These are phyloP conservation scores for Geranium incanum DNA, from an alignment of 441 rosid species.

Conservation along the genomic window DNA sequence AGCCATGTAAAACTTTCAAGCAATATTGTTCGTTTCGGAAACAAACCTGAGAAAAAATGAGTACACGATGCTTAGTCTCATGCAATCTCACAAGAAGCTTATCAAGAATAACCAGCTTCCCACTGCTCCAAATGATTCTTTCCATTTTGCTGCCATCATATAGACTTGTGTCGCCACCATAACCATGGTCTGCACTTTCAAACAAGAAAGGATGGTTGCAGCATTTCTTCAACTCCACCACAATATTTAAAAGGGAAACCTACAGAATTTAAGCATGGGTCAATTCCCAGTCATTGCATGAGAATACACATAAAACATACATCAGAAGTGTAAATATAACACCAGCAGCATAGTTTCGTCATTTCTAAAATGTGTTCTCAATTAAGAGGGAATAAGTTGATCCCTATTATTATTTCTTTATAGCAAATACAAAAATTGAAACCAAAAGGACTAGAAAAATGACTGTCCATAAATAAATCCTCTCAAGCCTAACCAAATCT, in stretches of 20 bases:
- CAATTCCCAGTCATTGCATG: slow-evolving; percentile 20
- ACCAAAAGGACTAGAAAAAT: too few relatives aligned
- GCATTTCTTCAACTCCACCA: slow-evolving; percentile 99
- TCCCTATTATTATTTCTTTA: background rate
- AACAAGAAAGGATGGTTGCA: slow-evolving; percentile 99
- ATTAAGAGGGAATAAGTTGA: background rate
- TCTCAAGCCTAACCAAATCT: too few relatives aligned
- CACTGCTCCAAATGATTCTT: slow-evolving; percentile 89
- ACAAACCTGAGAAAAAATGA: slow-evolving; percentile 95
- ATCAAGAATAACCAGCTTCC: slow-evolving; percentile 96
- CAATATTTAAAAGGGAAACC: slow-evolving; percentile 98
- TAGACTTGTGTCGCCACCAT: slow-evolving; percentile 67
- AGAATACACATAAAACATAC: background rate
- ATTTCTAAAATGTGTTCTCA: background rate
- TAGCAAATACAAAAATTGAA: background rate
- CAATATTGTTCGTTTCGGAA: slow-evolving; percentile 13
- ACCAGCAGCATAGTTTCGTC: too few relatives aligned
- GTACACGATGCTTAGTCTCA: slow-evolving; percentile 93
- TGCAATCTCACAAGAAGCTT: slow-evolving; percentile 88
- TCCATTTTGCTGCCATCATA: slow-evolving; percentile 78
- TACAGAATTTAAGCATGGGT: slow-evolving; percentile 30
- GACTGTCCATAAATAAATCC: background rate
- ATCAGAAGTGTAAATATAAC: background rate
- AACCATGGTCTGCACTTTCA: slow-evolving; percentile 99
- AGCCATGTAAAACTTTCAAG: too few relatives aligned